A percentile compares a stretch with the other conserved stretches of the same genome.
phyloP scores from a whole-genome alignment of 176 grass and related monocot species.

The Carex scoparia region DNA sequence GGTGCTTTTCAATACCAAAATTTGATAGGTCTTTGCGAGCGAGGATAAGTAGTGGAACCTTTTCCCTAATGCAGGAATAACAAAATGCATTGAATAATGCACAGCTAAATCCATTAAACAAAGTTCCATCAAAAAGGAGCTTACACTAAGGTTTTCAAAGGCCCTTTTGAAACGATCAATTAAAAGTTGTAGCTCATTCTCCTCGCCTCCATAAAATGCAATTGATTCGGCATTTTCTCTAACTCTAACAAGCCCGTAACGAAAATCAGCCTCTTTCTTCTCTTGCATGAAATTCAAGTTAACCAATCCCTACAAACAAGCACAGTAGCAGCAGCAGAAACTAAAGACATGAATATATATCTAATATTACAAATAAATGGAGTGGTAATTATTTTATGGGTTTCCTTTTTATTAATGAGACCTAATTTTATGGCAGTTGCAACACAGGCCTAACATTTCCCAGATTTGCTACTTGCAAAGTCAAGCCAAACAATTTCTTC shows the following conservation, averaged over 20 bases:
- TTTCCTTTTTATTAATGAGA: not conserved
- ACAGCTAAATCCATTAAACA: not conserved
- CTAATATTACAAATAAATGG: not conserved
- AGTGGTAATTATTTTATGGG: not conserved
- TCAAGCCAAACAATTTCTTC: not conserved
- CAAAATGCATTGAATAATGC: not conserved
- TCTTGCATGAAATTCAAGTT: constrained; percentile 99
- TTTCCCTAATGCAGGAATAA: constrained; percentile 7
- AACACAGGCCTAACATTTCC: not conserved
- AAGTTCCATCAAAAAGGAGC: constrained; percentile 12
- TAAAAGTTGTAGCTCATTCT: constrained; percentile 88
- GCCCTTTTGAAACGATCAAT: constrained; percentile 82
- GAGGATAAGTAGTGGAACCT: not conserved
- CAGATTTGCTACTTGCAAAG: not conserved
- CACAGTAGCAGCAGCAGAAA: constrained; percentile 9
- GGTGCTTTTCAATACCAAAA: not conserved
- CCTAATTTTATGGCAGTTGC: not conserved
- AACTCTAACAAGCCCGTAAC: constrained; percentile 90
- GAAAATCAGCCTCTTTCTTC: constrained; percentile 99
- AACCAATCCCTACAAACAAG: constrained; percentile 64
- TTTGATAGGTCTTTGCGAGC: not conserved
- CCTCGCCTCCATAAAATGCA: constrained; percentile 93
- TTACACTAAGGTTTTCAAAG: constrained; percentile 92
- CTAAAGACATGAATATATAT: constrained; percentile 28
- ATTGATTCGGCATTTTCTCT: constrained; percentile 99